A percentile compares a stretch with the other conserved stretches of the same genome.
These are phyloP conservation scores for Puccinia coronata DNA, from an alignment of 1,284 basidiomycete genomes.

Conservation along the genomic window DNA sequence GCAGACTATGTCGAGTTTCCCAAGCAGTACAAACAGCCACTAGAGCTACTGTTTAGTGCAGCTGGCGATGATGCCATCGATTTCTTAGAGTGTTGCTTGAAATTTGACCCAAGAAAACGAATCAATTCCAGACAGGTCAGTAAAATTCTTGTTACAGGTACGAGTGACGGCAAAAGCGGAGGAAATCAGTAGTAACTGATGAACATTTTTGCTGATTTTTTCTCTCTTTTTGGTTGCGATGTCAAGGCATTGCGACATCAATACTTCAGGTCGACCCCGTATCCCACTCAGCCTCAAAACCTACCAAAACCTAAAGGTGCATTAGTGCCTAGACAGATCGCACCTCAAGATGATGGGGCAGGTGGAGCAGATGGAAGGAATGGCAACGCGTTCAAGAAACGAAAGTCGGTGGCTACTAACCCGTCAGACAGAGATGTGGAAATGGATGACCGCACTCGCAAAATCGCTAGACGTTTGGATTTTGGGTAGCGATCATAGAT, in stretches of 20 bases:
- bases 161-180: not conserved
- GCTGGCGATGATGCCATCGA: slow-evolving; percentile 84
- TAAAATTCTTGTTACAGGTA: slow-evolving; percentile 35
- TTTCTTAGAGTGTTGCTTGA: slow-evolving; percentile 74
- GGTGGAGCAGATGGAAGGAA: slow-evolving; percentile 48
- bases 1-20: slow-evolving; percentile 82
- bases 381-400: slow-evolving; percentile 21
- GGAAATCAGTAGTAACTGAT: not conserved
- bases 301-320: slow-evolving; percentile 71
- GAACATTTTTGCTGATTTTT: not conserved
- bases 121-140: slow-evolving; percentile 74
- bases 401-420: slow-evolving; percentile 27
- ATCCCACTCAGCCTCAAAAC: slow-evolving; percentile 76
- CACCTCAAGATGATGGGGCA: slow-evolving; percentile 63
- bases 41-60: slow-evolving; percentile 85
- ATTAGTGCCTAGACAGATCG: slow-evolving; percentile 64
- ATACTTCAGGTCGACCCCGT: slow-evolving; percentile 75
- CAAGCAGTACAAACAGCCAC: slow-evolving; percentile 76
- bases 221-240: not conserved
- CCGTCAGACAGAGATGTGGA: not conserved
- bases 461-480: slow-evolving; percentile 47
- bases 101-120: slow-evolving; percentile 81
- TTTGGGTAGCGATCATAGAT: slow-evolving; percentile 13
- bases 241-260: slow-evolving; percentile 71
- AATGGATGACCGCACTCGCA: slow-evolving; percentile 37